These are phyloP conservation scores for Cardamine chenopodiifolia DNA, from an alignment of 345 rosid genomes.

Conservation along the genomic window DNA sequence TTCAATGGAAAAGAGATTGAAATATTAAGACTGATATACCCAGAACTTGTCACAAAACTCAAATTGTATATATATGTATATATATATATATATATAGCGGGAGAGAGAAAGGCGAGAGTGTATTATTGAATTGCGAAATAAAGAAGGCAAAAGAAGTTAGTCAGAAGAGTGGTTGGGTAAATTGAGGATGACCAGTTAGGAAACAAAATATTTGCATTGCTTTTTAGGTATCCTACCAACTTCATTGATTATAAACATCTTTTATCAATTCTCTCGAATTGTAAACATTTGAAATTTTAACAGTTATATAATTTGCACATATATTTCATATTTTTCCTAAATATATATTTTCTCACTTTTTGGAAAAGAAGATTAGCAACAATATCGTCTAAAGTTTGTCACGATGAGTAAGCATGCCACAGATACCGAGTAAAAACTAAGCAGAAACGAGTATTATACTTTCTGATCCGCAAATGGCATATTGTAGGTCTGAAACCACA, in stretches of 20 bases:
- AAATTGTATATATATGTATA: neutral
- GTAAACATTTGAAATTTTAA: neutral
- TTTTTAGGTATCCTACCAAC: slow-evolving; percentile 46
- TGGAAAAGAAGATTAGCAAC: neutral
- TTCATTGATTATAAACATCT: slow-evolving; percentile 31
- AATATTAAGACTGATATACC: neutral
- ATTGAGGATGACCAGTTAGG: slow-evolving; percentile 44
- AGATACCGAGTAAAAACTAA: neutral
- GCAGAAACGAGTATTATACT: neutral
- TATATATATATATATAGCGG: neutral
- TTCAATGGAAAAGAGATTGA: neutral
- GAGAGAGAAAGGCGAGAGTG: neutral
- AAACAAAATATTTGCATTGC: slow-evolving; percentile 36
- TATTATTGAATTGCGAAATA: slow-evolving; percentile 41
- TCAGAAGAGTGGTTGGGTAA: slow-evolving; percentile 50
- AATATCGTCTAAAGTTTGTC: neutral
- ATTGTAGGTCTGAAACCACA: neutral
- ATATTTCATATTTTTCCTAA: neutral
- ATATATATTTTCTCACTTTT: neutral
- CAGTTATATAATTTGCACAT: too few relatives aligned
- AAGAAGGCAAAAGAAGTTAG: slow-evolving; percentile 39
- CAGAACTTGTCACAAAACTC: neutral
- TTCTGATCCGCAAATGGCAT: neutral
- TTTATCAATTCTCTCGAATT: neutral
- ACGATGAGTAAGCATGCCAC: neutral